Evolutionary conservation across 352 stramenopile genomes (phyloP).

Genomic region (Globisporangium acanthophoron): DNA sequence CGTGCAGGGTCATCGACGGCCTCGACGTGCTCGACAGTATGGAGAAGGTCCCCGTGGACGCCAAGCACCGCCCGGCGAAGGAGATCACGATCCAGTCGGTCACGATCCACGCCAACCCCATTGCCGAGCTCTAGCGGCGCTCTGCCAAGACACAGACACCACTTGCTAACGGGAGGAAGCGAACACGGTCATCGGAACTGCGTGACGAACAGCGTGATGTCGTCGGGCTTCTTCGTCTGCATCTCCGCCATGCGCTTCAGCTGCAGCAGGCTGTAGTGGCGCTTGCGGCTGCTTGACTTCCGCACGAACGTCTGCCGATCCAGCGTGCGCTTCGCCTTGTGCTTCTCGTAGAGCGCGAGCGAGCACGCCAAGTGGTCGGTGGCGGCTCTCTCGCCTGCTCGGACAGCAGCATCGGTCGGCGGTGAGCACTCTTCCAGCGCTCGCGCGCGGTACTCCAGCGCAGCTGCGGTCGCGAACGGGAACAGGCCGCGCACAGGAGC

Average conservation of each 20-base stretch:
- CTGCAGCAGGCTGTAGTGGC: slow-evolving; percentile 66
- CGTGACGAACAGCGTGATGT: slow-evolving; percentile 71
- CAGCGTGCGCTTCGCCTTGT: slow-evolving; percentile 48
- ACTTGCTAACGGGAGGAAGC: neutral
- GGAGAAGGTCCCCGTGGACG: slow-evolving; percentile 91
- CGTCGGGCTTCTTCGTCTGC: slow-evolving; percentile 70
- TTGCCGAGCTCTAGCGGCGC: slow-evolving; percentile 58
- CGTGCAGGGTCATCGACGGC: slow-evolving; percentile 89
- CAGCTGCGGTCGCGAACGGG: slow-evolving; percentile 62
- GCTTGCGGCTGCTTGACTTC: slow-evolving; percentile 38
- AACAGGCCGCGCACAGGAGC: slow-evolving; percentile 22
- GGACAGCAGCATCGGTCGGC: neutral
- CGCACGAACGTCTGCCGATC: slow-evolving; percentile 47
- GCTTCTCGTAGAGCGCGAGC: slow-evolving; percentile 37
- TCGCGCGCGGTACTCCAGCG: slow-evolving; percentile 52
- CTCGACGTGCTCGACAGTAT: slow-evolving; percentile 97
- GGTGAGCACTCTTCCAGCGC: slow-evolving; percentile 32
- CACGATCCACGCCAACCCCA: slow-evolving; percentile 92
- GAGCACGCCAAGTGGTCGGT: slow-evolving; percentile 46
- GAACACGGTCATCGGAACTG: slow-evolving; percentile 33
- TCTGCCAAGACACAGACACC: neutral
- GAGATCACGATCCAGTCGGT: slow-evolving; percentile 87
- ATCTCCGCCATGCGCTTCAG: slow-evolving; percentile 72
- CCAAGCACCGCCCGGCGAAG: slow-evolving; percentile 86
- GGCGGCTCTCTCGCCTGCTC: slow-evolving; percentile 3